Conservation (phyloP, 345 rosid species). For the Salix koriyanagi region DNA sequence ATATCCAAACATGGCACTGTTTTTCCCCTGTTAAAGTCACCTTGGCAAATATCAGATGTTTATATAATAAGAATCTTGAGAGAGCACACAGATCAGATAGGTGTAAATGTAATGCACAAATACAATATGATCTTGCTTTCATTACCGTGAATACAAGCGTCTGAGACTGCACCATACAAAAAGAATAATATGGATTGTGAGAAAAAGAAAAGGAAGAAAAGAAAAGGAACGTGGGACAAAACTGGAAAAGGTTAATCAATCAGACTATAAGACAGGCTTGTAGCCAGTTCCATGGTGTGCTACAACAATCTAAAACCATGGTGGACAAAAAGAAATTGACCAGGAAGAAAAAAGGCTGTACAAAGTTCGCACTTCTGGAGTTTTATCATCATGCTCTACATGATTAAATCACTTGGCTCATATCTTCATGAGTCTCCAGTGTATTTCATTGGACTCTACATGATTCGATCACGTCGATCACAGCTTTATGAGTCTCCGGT, state of each 20-base stretch:
- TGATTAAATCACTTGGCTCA: conserved; percentile 85
- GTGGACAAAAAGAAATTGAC: conserved; percentile 21
- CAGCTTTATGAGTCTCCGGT: conserved; percentile 86
- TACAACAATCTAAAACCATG: conserved; percentile 16
- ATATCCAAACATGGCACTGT: too few species aligned
- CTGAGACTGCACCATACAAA: conserved; percentile 19
- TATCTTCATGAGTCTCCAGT: conserved; percentile 73
- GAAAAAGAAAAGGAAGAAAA: conserved; percentile 2
- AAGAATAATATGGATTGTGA: conserved; percentile 21
- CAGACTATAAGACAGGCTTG: conserved; percentile 21
- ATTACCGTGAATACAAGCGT: conserved; percentile 21
- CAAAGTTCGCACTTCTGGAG: conserved; percentile 31
- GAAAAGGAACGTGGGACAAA: background rate
- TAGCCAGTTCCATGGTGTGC: conserved; percentile 11
- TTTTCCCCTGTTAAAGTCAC: background rate
- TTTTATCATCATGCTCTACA: conserved; percentile 49
- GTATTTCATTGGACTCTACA: conserved; percentile 50
- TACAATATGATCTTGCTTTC: conserved; percentile 18
- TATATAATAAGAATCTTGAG: background rate
- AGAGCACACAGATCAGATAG: background rate
- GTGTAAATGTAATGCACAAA: conserved; percentile 1
- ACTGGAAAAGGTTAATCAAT: conserved; percentile 1
- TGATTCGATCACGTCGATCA: conserved; percentile 85
- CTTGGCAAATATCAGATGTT: background rate
- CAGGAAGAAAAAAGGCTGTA: conserved; percentile 37